Percentiles rank a stretch among this genome's conserved stretches.
Evolutionary conservation across 2,329 filamentous ascomycete genomes (phyloP).

Genomic region (Penicillium sp.): DNA sequence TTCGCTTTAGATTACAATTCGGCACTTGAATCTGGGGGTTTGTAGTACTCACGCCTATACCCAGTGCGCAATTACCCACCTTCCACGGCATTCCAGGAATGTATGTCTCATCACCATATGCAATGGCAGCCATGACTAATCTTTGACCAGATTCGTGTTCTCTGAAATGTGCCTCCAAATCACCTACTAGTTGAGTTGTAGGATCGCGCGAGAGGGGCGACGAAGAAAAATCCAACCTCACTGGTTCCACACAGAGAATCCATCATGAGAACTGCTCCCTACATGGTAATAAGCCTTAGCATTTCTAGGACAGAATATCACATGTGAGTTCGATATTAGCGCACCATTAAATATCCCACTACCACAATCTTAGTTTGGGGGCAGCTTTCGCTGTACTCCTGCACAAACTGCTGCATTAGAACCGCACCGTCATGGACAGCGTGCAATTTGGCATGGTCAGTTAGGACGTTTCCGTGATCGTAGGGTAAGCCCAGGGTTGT

Average conservation of each 20-base stretch:
- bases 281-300: neutral
- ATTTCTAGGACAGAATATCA: neutral
- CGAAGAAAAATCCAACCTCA: conserved; percentile 15
- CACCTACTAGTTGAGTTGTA: conserved; percentile 17
- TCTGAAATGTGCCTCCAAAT: neutral
- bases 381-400: conserved; percentile 20
- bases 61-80: conserved; percentile 17
- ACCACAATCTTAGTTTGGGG: conserved; percentile 22
- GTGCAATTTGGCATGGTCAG: conserved; percentile 12
- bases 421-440: conserved; percentile 15
- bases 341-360: conserved; percentile 24
- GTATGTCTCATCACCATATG: conserved; percentile 23
- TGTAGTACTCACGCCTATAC: conserved; percentile 17
- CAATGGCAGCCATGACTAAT: conserved; percentile 20
- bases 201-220: conserved; percentile 11
- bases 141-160: neutral
- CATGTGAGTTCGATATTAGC: neutral
- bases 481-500: conserved; percentile 23
- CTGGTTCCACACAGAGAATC: conserved; percentile 25
- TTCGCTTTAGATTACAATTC: neutral
- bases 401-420: conserved; percentile 25
- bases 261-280: conserved; percentile 26
- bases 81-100: conserved; percentile 17
- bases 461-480: conserved; percentile 13
- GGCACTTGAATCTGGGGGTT: neutral